A percentile compares a stretch with the other conserved stretches of the same genome.
These are phyloP conservation scores for Lentinula aciculospora DNA, from an alignment of 768 basidiomycete genomes.

Conservation along the genomic window DNA sequence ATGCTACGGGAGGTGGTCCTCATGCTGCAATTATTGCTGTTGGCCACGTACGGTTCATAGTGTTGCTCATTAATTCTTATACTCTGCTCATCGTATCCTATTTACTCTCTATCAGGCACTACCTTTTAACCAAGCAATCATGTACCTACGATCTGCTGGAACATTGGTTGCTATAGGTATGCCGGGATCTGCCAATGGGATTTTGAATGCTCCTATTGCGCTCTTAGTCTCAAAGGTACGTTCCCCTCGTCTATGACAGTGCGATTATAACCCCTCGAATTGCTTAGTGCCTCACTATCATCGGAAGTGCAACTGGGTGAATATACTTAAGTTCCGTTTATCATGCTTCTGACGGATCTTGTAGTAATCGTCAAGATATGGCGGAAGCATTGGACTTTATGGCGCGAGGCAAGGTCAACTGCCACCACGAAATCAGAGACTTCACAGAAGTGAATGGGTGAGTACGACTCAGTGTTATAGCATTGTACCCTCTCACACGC, in stretches of 20 bases:
- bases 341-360: background rate
- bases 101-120: background rate
- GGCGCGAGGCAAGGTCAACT: conserved; percentile 5
- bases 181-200: conserved; percentile 33
- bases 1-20: conserved; percentile 56
- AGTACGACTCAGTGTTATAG: background rate
- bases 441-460: conserved; percentile 4
- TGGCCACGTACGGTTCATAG: conserved; percentile 32
- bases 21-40: conserved; percentile 62
- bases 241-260: background rate
- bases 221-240: conserved; percentile 29
- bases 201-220: conserved; percentile 47
- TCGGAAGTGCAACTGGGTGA: conserved; percentile 35
- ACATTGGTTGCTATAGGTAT: conserved; percentile 73
- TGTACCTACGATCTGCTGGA: conserved; percentile 66
- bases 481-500: background rate
- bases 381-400: conserved; percentile 47
- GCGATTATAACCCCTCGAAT: background rate
- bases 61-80: background rate
- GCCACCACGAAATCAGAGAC: conserved; percentile 5
- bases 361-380: conserved; percentile 71
- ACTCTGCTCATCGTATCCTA: background rate
- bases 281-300: conserved; percentile 34
- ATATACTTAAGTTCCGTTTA: background rate
- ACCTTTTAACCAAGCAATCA: conserved; percentile 45